Evolutionary conservation across 2,329 filamentous ascomycete species (phyloP).

Genomic region (Bipolaris cookei): DNA sequence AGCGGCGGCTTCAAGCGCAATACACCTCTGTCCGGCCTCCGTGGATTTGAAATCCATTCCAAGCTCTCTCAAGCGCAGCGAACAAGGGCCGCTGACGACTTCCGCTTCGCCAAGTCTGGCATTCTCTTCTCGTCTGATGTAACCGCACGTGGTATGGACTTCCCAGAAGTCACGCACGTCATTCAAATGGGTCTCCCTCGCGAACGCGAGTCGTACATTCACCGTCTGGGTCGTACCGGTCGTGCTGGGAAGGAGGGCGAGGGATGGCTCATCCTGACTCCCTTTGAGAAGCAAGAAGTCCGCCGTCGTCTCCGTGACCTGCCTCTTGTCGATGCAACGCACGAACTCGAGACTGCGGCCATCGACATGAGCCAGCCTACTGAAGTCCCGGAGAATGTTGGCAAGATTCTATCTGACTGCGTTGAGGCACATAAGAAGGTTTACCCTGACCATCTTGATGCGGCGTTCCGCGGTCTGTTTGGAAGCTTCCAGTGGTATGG

Average conservation of each 20-base stretch:
- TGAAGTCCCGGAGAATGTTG: constrained; percentile 51
- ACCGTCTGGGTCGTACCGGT: constrained; percentile 59
- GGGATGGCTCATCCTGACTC: constrained; percentile 70
- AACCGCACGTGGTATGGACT: constrained; percentile 61
- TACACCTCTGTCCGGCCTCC: constrained; percentile 41
- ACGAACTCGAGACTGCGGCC: constrained; percentile 58
- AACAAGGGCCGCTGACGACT: constrained; percentile 72
- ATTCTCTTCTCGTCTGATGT: constrained; percentile 60
- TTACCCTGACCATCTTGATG: constrained; percentile 51
- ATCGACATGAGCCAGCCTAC: constrained; percentile 53
- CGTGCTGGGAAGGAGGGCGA: constrained; percentile 76
- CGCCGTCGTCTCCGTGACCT: constrained; percentile 63
- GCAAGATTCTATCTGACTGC: constrained; percentile 55
- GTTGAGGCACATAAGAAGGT: constrained; percentile 54
- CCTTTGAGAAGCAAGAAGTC: constrained; percentile 59
- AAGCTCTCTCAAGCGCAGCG: constrained; percentile 73
- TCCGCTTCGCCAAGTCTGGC: constrained; percentile 68
- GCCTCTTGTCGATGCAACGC: constrained; percentile 63
- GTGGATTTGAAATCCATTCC: constrained; percentile 74
- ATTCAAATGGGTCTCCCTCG: constrained; percentile 58
- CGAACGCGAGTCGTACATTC: constrained; percentile 57
- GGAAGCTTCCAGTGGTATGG: constrained; percentile 57
- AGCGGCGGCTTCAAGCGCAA: constrained; percentile 45
- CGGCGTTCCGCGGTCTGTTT: constrained; percentile 65
- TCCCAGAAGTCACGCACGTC: constrained; percentile 60